Evolutionary conservation across 768 basidiomycete genomes (phyloP).

Genomic region (Tephrocybe sp.): DNA sequence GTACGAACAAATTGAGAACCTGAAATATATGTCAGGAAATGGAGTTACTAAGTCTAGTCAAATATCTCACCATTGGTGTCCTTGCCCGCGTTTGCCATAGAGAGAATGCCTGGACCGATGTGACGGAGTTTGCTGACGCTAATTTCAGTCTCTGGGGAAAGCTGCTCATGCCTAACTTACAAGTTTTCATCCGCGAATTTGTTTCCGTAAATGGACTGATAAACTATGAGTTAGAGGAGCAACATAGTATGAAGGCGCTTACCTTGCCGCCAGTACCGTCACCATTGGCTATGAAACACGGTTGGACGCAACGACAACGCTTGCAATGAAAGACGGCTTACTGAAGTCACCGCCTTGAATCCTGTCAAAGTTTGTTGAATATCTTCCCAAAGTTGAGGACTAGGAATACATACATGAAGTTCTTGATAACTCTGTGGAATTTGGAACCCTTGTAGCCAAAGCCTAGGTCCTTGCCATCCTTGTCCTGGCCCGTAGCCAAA

Average conservation of each 20-base stretch:
- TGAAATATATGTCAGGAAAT: constrained; percentile 22
- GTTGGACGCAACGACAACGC: constrained; percentile 13
- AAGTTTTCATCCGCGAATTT: constrained; percentile 96
- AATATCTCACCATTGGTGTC: constrained; percentile 83
- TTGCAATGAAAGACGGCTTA: constrained; percentile 36
- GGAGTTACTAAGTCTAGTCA: background rate
- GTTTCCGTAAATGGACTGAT: constrained; percentile 89
- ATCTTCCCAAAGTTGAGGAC: background rate
- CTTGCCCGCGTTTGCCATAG: constrained; percentile 93
- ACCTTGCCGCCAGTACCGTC: constrained; percentile 93
- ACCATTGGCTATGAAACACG: constrained; percentile 54
- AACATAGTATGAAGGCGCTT: background rate
- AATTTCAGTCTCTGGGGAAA: constrained; percentile 1
- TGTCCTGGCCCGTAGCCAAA: constrained; percentile 78
- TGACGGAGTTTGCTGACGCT: constrained; percentile 86
- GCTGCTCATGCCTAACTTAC: constrained; percentile 39
- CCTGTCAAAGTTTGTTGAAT: constrained; percentile 38
- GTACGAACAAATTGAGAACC: constrained; percentile 82
- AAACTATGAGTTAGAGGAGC: background rate
- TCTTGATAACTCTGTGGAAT: constrained; percentile 95
- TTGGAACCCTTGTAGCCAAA: constrained; percentile 94
- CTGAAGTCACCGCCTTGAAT: constrained; percentile 99
- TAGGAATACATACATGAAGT: constrained; percentile 68
- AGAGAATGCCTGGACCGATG: constrained; percentile 80
- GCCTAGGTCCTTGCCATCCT: constrained; percentile 73